These are phyloP conservation scores for Arabis hirsuta DNA, from an alignment of 345 rosid species.

Conservation along the genomic window DNA sequence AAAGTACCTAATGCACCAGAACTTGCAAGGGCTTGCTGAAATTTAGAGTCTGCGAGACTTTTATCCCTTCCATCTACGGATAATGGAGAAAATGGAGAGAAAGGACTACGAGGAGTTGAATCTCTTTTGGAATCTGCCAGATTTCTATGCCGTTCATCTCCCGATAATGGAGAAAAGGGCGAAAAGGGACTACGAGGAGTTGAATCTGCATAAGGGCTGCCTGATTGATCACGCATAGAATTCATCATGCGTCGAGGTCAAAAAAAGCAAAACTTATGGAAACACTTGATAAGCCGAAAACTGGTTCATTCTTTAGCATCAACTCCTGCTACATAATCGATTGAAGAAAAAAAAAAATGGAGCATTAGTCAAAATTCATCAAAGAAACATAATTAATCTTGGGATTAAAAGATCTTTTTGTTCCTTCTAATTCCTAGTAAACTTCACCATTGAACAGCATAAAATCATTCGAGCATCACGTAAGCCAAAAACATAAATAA, in stretches of 20 bases:
- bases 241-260: constrained; percentile 24
- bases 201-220: constrained; percentile 46
- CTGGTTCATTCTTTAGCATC: constrained; percentile 35
- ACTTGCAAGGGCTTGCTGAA: constrained; percentile 54
- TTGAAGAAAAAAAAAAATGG: not conserved
- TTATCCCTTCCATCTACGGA: constrained; percentile 59
- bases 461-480: not conserved
- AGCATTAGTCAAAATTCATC: constrained; percentile 8
- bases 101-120: constrained; percentile 47
- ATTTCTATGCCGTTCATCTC: constrained; percentile 59
- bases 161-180: constrained; percentile 44
- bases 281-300: constrained; percentile 19
- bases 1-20: constrained; percentile 54
- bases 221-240: constrained; percentile 41
- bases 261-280: constrained; percentile 37
- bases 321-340: constrained; percentile 27
- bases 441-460: not conserved
- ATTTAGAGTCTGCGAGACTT: constrained; percentile 53
- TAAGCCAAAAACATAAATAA: not conserved
- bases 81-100: constrained; percentile 45
- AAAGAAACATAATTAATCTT: not conserved
- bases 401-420: not conserved
- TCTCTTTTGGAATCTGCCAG: constrained; percentile 51
- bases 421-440: not conserved
- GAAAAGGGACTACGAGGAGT: constrained; percentile 44